Base-by-base conservation (phyloP, 2,329 filamentous ascomycete species). In the Penicillium sp. region DNA sequence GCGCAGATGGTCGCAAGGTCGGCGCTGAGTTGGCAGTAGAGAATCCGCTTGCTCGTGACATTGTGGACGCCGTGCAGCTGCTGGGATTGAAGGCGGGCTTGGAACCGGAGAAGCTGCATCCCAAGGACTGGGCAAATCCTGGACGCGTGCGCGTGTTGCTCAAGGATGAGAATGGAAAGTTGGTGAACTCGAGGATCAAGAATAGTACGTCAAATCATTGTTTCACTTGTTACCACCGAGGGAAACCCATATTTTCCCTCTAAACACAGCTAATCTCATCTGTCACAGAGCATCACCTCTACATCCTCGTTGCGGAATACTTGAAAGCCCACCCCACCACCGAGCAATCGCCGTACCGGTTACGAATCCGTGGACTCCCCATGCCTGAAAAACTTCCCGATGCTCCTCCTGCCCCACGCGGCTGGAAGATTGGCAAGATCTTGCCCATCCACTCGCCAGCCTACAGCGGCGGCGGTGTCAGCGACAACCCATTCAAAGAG, bases 121-220 rank as follows among this genome's bases (percentile, higher is more conserved):
- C 93, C 6, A 91, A 93, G 72, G 93, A 98, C 74, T 98, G 93
- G 93, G 85, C 86, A 46, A 98, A 98, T 73, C 93, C 93, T 10
- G 93, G 93, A 3, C 79, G 93, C 49, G 87, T 97, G 53, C 83
- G 87, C 58, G 82, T 97, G 40, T 73, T 84, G 62, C 74, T 96
- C 46, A 85, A 74, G 46, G 66, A 78, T 52, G 75, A 80, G 36
- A 61, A 68, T 49, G 79, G 79, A 27, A 69, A 69, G 52, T 62
- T 70, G 37, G 61, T 76, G 29, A 77, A 76, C 52, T 58, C 70
- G 22, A 71, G 70, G 24, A 74, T 87, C 37, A 82, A 82, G 65
- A 87, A 85, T 61, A 87, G 79, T 82, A 69, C 16, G 29, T 26
- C 23, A 20, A 13, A 24, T 16, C 3, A 5, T 14, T n/a, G 14